These are phyloP conservation scores for Calonectria pauciramosa DNA, from an alignment of 2,329 filamentous ascomycete species.

Conservation along the genomic window DNA sequence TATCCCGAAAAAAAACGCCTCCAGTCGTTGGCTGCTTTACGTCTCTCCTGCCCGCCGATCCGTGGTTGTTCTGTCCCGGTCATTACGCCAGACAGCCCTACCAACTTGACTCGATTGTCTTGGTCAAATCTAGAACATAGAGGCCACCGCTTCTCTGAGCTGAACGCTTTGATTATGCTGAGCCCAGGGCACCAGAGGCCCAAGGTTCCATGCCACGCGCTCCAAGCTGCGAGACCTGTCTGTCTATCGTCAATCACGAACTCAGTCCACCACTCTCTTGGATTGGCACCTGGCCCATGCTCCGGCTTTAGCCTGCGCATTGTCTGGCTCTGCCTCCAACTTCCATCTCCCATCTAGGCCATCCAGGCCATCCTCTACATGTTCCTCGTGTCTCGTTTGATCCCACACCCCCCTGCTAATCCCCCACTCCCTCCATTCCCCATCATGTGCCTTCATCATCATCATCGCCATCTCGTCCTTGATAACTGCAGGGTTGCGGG, in stretches of 20 bases:
- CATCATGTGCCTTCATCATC: slow-evolving; percentile 42
- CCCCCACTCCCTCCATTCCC: slow-evolving; percentile 26
- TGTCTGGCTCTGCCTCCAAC: slow-evolving; percentile 30
- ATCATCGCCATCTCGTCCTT: slow-evolving; percentile 33
- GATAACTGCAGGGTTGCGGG: slow-evolving; percentile 43
- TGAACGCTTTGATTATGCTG: slow-evolving; percentile 36
- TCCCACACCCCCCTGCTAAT: slow-evolving; percentile 24
- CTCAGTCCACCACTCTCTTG: slow-evolving; percentile 40
- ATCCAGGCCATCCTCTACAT: slow-evolving; percentile 10
- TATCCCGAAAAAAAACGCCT: neutral
- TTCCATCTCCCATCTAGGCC: slow-evolving; percentile 18
- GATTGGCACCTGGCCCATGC: slow-evolving; percentile 42
- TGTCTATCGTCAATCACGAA: slow-evolving; percentile 33
- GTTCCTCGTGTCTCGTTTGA: slow-evolving; percentile 19
- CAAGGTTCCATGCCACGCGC: slow-evolving; percentile 40
- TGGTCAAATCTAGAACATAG: slow-evolving; percentile 32
- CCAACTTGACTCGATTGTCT: slow-evolving; percentile 19
- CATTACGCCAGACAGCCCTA: slow-evolving; percentile 24
- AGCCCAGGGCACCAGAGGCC: slow-evolving; percentile 14
- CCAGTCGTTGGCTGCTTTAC: slow-evolving; percentile 5
- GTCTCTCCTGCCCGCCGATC: slow-evolving; percentile 14
- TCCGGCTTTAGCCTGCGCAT: slow-evolving; percentile 23
- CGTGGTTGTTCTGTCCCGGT: slow-evolving; percentile 22
- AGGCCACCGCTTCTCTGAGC: slow-evolving; percentile 30
- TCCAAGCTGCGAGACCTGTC: slow-evolving; percentile 20